A percentile compares a stretch with the other conserved stretches of the same genome.
Evolutionary conservation across 2,329 filamentous ascomycete species (phyloP).

Genomic region (Penicillium sp.): DNA sequence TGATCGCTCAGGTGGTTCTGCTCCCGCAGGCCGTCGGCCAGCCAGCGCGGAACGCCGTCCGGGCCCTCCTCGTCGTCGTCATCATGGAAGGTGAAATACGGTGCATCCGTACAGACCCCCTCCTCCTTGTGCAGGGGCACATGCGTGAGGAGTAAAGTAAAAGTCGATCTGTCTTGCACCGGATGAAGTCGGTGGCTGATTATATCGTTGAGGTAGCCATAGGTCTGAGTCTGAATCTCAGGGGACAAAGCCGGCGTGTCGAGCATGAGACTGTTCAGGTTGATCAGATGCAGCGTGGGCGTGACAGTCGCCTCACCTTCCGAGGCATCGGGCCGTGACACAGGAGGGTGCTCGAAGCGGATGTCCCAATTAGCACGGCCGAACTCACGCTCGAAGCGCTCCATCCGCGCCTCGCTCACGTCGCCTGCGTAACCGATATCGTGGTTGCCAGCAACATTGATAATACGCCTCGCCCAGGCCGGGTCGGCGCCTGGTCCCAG

Average conservation of each 20-base stretch:
- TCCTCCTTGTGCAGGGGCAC: slow-evolving; percentile 81
- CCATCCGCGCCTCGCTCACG: slow-evolving; percentile 69
- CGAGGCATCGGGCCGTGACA: slow-evolving; percentile 9
- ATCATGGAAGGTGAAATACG: slow-evolving; percentile 76
- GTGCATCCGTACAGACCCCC: slow-evolving; percentile 79
- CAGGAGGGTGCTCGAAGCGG: slow-evolving; percentile 61
- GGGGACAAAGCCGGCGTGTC: slow-evolving; percentile 72
- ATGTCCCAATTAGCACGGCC: slow-evolving; percentile 90
- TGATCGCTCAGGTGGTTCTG: slow-evolving; percentile 83
- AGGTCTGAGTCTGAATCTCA: slow-evolving; percentile 70
- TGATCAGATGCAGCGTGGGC: slow-evolving; percentile 73
- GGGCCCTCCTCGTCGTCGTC: slow-evolving; percentile 63
- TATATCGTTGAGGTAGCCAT: slow-evolving; percentile 65
- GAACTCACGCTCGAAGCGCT: slow-evolving; percentile 79
- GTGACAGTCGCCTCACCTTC: slow-evolving; percentile 5
- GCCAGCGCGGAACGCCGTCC: slow-evolving; percentile 35
- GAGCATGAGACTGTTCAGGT: slow-evolving; percentile 91
- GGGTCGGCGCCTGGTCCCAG: slow-evolving; percentile 40
- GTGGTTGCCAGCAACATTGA: slow-evolving; percentile 92
- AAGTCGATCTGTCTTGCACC: slow-evolving; percentile 62
- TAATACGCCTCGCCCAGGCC: slow-evolving; percentile 70
- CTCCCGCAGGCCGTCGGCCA: slow-evolving; percentile 61
- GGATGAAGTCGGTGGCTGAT: slow-evolving; percentile 56
- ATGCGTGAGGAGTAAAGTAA: slow-evolving; percentile 86
- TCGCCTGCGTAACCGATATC: slow-evolving; percentile 96